Conservation (phyloP, 2,329 filamentous ascomycete genomes). For the Alternaria triticina region DNA sequence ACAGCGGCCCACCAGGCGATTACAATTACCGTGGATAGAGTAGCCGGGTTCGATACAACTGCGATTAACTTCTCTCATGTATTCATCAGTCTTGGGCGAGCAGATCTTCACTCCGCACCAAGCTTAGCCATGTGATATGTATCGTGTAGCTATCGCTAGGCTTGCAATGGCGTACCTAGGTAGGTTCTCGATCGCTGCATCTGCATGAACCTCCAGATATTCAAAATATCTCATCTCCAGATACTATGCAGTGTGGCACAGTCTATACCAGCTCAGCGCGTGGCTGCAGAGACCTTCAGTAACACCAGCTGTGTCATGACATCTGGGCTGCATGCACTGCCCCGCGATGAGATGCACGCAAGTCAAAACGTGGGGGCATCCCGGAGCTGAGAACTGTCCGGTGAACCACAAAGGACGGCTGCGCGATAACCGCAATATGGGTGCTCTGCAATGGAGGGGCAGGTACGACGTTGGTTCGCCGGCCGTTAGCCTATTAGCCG, state of each 20-base stretch:
- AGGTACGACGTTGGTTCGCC: background rate
- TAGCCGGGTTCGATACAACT: background rate
- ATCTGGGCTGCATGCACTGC: background rate
- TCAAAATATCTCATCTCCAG: background rate
- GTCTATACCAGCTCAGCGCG: background rate
- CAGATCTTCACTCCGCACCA: accelerated
- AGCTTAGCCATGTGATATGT: background rate
- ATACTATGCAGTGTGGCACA: background rate
- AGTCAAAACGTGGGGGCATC: background rate
- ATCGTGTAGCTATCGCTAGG: background rate
- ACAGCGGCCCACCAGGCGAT: background rate
- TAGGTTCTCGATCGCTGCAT: background rate
- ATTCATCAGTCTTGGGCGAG: background rate
- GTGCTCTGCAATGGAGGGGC: background rate
- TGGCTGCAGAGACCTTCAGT: background rate
- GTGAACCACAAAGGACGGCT: background rate
- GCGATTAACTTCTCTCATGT: background rate
- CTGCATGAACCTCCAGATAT: no score
- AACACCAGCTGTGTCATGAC: background rate
- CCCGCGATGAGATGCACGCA: background rate
- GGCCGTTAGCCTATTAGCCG: background rate
- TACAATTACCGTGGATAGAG: background rate
- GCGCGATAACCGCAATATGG: background rate
- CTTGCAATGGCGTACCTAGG: no score
- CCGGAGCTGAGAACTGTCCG: background rate